Evolutionary conservation across 164 flowering plant species (phyloP).

Genomic region (Annona squamosa): DNA sequence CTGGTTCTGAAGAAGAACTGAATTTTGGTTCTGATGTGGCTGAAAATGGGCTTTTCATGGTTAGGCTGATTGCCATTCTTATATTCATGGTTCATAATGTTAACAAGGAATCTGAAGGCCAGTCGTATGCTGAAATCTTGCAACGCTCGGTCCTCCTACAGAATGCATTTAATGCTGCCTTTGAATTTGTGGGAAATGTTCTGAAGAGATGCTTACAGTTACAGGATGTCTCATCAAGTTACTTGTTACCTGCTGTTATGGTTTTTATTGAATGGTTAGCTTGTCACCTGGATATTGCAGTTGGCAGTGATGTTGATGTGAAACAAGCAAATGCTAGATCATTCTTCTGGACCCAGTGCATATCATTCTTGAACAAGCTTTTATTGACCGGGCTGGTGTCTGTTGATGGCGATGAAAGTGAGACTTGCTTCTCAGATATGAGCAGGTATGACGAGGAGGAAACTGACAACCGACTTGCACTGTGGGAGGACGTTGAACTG

Average conservation of each 20-base stretch:
- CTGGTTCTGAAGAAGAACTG: conserved; percentile 59
- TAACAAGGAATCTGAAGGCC: conserved; percentile 66
- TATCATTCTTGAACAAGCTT: conserved; percentile 66
- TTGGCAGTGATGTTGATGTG: conserved; percentile 57
- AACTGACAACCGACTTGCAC: conserved; percentile 67
- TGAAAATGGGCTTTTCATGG: conserved; percentile 60
- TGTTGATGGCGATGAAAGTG: conserved; percentile 52
- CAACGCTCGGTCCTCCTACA: conserved; percentile 77
- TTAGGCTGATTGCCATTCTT: conserved; percentile 67
- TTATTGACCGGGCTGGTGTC: conserved; percentile 33
- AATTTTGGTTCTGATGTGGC: conserved; percentile 65
- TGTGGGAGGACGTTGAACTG: conserved; percentile 87
- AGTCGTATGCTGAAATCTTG: conserved; percentile 84
- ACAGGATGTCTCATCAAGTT: conserved; percentile 61
- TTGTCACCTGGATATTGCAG: conserved; percentile 60
- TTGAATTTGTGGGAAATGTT: conserved; percentile 68
- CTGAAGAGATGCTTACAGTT: conserved; percentile 60
- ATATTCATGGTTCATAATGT: conserved; percentile 73
- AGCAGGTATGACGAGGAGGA: conserved; percentile 75
- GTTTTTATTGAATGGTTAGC: conserved; percentile 97
- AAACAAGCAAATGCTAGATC: conserved; percentile 58
- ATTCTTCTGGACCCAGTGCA: conserved; percentile 67
- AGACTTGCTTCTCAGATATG: conserved; percentile 62
- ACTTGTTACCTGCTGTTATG: conserved; percentile 65
- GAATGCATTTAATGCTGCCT: conserved; percentile 75